phyloP scores from a whole-genome alignment of 345 rosid genomes.

The Diplotaxis tenuifolia region DNA sequence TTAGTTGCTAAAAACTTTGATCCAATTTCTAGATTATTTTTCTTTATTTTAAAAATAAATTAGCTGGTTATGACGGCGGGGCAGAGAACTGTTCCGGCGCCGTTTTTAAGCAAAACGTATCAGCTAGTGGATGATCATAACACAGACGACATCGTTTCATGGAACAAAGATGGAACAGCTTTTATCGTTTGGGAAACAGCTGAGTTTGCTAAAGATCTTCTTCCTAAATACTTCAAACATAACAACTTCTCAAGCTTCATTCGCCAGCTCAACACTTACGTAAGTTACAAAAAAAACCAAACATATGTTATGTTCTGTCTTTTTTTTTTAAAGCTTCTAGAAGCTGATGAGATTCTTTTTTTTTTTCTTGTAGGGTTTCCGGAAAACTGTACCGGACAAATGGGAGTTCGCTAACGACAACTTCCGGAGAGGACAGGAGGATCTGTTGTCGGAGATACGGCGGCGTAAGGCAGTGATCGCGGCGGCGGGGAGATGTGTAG shows the following conservation, averaged over 20 bases:
- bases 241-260: conserved; percentile 83
- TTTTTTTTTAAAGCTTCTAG: background rate
- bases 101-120: conserved; percentile 74
- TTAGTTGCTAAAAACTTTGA: conserved; percentile 52
- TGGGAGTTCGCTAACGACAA: conserved; percentile 82
- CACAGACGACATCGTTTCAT: conserved; percentile 71
- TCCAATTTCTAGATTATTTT: background rate
- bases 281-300: conserved; percentile 34
- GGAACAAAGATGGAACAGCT: conserved; percentile 68
- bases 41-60: background rate
- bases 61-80: conserved; percentile 41
- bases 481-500: conserved; percentile 36
- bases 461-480: conserved; percentile 55
- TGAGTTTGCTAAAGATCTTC: conserved; percentile 65
- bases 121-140: conserved; percentile 70
- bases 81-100: conserved; percentile 69
- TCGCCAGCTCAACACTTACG: conserved; percentile 84
- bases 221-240: conserved; percentile 73
- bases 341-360: background rate
- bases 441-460: conserved; percentile 50
- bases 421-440: conserved; percentile 57
- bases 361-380: conserved; percentile 52
- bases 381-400: conserved; percentile 77
- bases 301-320: background rate
- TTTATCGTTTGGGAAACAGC: conserved; percentile 76